Conservation (phyloP, 768 basidiomycete genomes). For the Amyloporia xantha region DNA sequence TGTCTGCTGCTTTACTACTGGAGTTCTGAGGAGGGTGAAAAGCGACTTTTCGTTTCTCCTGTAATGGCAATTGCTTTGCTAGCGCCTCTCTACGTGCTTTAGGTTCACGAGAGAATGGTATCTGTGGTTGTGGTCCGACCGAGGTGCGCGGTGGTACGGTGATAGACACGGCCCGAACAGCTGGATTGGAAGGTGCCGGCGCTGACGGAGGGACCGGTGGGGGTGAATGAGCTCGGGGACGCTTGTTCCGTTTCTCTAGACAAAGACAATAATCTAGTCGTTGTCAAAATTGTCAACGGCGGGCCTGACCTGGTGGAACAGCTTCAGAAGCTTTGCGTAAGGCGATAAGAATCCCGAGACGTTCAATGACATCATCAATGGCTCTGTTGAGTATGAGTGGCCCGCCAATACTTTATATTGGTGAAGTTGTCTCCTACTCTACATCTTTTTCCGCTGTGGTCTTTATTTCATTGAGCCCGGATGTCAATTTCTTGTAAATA, state of each 20-base stretch:
- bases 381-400: slow-evolving; percentile 36
- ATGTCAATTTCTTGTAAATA: slow-evolving; percentile 53
- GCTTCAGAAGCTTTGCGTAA: slow-evolving; percentile 66
- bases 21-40: slow-evolving; percentile 57
- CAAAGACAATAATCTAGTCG: too few relatives aligned
- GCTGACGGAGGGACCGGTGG: slow-evolving; percentile 19
- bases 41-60: slow-evolving; percentile 72
- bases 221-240: slow-evolving; percentile 67
- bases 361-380: slow-evolving; percentile 67
- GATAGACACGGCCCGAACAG: slow-evolving; percentile 44
- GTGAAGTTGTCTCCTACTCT: slow-evolving; percentile 37
- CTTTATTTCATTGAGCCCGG: slow-evolving; percentile 60
- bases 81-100: slow-evolving; percentile 61
- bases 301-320: slow-evolving; percentile 49
- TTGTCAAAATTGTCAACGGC: too few relatives aligned
- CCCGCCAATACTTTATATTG: not conserved
- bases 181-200: slow-evolving; percentile 21
- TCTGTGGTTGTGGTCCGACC: slow-evolving; percentile 44
- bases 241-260: slow-evolving; percentile 71
- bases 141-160: slow-evolving; percentile 52
- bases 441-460: slow-evolving; percentile 52
- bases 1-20: slow-evolving; percentile 51
- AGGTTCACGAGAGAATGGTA: slow-evolving; percentile 56
- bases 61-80: slow-evolving; percentile 57
- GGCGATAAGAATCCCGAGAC: slow-evolving; percentile 60